Evolutionary conservation across 768 basidiomycete genomes (phyloP).

Genomic region (Termitomyces sp.): DNA sequence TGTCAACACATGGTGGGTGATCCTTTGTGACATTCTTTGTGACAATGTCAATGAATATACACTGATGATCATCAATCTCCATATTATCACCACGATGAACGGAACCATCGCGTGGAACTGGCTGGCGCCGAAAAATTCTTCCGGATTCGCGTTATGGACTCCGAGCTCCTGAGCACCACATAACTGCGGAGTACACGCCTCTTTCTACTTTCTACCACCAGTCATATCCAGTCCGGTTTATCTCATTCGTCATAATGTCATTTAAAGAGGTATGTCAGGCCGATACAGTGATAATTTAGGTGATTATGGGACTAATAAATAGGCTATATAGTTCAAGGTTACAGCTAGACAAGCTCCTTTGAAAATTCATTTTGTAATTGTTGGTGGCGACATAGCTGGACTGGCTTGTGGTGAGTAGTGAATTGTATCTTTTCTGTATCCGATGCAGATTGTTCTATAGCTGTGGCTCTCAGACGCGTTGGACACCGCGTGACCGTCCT

Average conservation of each 20-base stretch:
- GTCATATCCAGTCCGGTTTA: background rate
- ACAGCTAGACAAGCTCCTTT: constrained; percentile 2
- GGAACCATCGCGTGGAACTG: background rate
- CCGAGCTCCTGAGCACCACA: background rate
- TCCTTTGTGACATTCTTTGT: background rate
- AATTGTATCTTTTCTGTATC: too few relatives aligned
- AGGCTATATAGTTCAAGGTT: constrained; percentile 2
- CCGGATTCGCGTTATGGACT: background rate
- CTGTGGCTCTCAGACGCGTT: constrained; percentile 42
- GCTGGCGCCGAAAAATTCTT: background rate
- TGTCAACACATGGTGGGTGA: background rate
- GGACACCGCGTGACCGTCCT: constrained; percentile 53
- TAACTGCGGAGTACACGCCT: background rate
- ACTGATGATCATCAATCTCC: background rate
- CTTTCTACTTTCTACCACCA: background rate
- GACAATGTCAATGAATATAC: background rate
- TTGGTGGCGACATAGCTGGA: constrained; percentile 44
- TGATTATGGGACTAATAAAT: background rate
- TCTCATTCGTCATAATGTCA: background rate
- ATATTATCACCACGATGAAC: background rate
- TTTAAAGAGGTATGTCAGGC: background rate
- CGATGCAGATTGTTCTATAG: constrained; percentile 12
- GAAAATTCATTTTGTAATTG: constrained; percentile 14
- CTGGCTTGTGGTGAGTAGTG: constrained; percentile 29
- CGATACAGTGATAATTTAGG: background rate